phyloP scores from a whole-genome alignment of 2,329 filamentous ascomycete genomes.

The Neonectria ditissima region DNA sequence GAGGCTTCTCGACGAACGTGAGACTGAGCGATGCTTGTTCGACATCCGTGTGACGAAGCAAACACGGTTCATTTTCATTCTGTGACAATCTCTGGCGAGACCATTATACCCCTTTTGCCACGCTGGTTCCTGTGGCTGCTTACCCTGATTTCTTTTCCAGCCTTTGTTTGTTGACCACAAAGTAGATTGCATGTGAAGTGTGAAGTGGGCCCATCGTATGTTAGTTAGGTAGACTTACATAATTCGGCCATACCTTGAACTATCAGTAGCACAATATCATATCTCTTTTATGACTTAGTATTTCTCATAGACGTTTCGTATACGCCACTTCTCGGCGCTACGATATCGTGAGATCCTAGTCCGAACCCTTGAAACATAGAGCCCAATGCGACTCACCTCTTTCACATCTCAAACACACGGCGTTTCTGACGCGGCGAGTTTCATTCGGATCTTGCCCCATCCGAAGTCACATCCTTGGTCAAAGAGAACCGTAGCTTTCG shows the following conservation, averaged over 20 bases:
- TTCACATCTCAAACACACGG: neutral
- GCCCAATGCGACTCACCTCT: neutral
- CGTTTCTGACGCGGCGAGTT: neutral
- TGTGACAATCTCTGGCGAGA: constrained; percentile 19
- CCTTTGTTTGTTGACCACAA: neutral
- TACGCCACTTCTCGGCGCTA: neutral
- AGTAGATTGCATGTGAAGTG: constrained; percentile 8
- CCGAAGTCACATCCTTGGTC: neutral
- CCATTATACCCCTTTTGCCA: constrained; percentile 26
- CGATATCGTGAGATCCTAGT: neutral
- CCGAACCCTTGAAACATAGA: neutral
- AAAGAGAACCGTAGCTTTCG: neutral
- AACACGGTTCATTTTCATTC: constrained; percentile 20
- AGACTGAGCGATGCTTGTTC: neutral
- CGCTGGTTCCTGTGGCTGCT: constrained; percentile 10
- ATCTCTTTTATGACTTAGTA: neutral
- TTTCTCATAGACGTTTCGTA: neutral
- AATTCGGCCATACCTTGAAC: neutral
- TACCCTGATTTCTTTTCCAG: neutral
- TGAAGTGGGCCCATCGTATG: neutral
- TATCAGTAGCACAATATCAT: too few relatives aligned
- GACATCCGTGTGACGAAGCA: constrained; percentile 1
- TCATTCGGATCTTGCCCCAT: neutral
- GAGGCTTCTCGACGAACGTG: neutral
- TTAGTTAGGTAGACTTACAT: neutral